Percentiles rank a stretch among this genome's conserved stretches.
Evolutionary conservation across 1,139 yeast genomes (phyloP).

Genomic region (Blastobotrys malaysiensis): DNA sequence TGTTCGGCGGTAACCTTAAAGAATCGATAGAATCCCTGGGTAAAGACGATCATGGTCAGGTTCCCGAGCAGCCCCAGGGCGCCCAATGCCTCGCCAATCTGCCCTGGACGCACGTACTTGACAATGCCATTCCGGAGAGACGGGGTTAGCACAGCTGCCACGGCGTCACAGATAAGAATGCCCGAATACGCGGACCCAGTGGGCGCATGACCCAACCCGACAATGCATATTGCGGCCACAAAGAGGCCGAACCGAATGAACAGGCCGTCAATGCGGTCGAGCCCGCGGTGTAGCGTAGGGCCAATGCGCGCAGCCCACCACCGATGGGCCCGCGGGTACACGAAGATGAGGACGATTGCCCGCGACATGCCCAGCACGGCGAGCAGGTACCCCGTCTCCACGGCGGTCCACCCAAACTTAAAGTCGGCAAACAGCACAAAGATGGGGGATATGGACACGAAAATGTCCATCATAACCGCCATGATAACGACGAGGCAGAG

Average conservation of each 20-base stretch:
- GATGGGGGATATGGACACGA: conserved; percentile 40
- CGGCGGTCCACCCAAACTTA: conserved; percentile 54
- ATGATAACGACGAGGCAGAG: conserved; percentile 43
- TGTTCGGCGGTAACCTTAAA: conserved; percentile 27
- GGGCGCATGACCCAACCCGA: conserved; percentile 36
- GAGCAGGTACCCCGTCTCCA: conserved; percentile 53
- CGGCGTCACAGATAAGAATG: conserved; percentile 39
- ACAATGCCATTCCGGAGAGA: conserved; percentile 46
- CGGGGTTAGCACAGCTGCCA: conserved; percentile 47
- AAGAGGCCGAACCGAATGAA: conserved; percentile 38
- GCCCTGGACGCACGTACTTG: conserved; percentile 41
- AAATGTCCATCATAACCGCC: conserved; percentile 35
- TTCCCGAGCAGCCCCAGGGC: conserved; percentile 29
- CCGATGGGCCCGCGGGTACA: conserved; percentile 23
- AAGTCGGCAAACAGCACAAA: conserved; percentile 55
- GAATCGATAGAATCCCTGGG: conserved; percentile 27
- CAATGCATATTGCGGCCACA: conserved; percentile 43
- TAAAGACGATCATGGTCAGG: conserved; percentile 26
- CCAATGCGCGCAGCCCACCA: background rate
- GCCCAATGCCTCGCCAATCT: conserved; percentile 33
- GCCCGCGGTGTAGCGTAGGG: conserved; percentile 36
- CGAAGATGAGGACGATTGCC: conserved; percentile 38
- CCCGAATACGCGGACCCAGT: conserved; percentile 26
- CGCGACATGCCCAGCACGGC: conserved; percentile 49
- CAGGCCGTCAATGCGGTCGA: conserved; percentile 54